A percentile compares a stretch with the other conserved stretches of the same genome.
Evolutionary conservation across 2,329 filamentous ascomycete species (phyloP).

Genomic region (Onygenales sp.): DNA sequence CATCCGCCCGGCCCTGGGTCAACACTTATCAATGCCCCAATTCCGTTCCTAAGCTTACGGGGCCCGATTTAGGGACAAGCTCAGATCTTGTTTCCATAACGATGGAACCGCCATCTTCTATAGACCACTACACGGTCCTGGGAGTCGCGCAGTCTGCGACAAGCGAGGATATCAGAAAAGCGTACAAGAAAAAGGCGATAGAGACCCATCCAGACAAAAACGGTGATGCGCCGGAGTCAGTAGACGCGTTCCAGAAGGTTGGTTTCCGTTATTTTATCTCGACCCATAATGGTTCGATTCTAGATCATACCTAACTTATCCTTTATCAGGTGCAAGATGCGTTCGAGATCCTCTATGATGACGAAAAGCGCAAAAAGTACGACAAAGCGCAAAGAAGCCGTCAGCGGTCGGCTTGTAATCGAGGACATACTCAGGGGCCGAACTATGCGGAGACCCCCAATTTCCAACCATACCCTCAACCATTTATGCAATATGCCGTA

Average conservation of each 20-base stretch:
- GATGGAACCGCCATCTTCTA: not conserved
- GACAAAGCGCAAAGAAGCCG: not conserved
- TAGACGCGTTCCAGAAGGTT: not conserved
- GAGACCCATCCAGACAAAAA: constrained; percentile 11
- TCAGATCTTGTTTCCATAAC: not conserved
- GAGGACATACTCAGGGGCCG: not conserved
- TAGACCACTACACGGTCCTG: constrained; percentile 10
- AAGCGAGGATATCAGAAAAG: constrained; percentile 5
- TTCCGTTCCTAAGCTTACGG: constrained; percentile 1
- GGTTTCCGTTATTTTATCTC: not conserved
- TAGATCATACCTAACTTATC: not conserved
- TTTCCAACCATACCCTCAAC: not conserved
- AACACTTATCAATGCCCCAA: not conserved
- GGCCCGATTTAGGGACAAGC: not conserved
- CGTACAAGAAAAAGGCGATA: constrained; percentile 7
- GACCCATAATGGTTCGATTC: not conserved
- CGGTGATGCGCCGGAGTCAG: not conserved
- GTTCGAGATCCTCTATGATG: not conserved
- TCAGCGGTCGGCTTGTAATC: not conserved
- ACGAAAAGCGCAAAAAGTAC: not conserved
- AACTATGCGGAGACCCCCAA: not conserved
- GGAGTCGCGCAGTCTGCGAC: constrained; percentile 7
- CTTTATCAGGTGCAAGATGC: constrained; percentile 1
- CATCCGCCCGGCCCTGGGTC: not conserved
- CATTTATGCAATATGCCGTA: no score